Base-by-base conservation (phyloP, 2,329 filamentous ascomycete species). In the Fusarium incarnatum region DNA sequence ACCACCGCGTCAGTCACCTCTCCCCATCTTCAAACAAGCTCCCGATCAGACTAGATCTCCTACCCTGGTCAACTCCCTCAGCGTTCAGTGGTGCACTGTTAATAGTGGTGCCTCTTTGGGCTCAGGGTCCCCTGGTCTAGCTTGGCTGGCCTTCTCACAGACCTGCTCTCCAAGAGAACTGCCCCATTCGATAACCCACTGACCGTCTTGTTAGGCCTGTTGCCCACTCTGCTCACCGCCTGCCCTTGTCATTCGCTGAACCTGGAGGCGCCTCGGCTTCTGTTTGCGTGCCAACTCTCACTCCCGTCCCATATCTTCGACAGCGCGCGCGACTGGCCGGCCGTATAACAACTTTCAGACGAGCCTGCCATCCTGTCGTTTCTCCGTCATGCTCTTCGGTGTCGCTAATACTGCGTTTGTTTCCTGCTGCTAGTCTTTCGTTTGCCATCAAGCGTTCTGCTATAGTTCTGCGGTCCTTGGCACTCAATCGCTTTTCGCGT, bases 361-460 rank as follows among this genome's bases (percentile, higher is more conserved):
- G 67, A 71, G 63, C 67, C 54, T 68, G 58, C 58, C 53, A 56
- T 56, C 63, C 55, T 70, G 53, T 71, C 68, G 68, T 71, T 70
- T 41, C 56, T 67, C 67, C 67, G 71, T 60, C 68, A 75, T 75
- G 73, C 73, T 71, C 75, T 75, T 68, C 64, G 59, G 64, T 60
- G 56, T 57, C 68, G 56, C 65, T 67, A 61, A 71, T 65, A 52
- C 48, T 63, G 64, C 64, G 60, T 69, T 63, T 68, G 64, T 68
- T 73, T 60, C 65, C 54, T 67, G 60, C 69, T 75, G 71, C 66
- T 76, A 76, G 71, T 75, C 60, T 49, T 53, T 74, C 74, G 63
- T 75, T 73, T 70, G 52, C 60, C 68, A 37, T 60, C 47, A 52
- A 59, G 60, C 47, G 46, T 60, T 71, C 44, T 56, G 68, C 62